A percentile compares a stretch with the other conserved stretches of the same genome.
Evolutionary conservation across 2,329 filamentous ascomycete species (phyloP).

Genomic region (Thielaviopsis populi): DNA sequence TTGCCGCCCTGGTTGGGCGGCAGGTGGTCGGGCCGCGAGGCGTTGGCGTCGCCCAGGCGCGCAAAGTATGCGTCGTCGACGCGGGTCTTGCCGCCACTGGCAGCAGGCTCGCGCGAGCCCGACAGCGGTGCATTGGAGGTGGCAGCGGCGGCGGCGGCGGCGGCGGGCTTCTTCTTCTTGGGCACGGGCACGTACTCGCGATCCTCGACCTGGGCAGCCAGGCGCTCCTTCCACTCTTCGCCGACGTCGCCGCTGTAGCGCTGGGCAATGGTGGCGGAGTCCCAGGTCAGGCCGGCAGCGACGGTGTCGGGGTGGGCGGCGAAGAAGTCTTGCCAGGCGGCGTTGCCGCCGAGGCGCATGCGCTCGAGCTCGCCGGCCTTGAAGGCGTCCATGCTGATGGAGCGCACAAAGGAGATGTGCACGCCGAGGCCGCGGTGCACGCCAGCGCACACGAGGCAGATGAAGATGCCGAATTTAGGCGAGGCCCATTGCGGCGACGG

Average conservation of each 20-base stretch:
- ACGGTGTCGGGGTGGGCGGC: conserved; percentile 53
- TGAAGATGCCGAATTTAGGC: conserved; percentile 96
- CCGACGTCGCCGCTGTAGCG: conserved; percentile 79
- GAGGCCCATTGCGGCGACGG: conserved; percentile 96
- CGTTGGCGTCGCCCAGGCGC: conserved; percentile 68
- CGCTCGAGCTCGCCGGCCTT: conserved; percentile 83
- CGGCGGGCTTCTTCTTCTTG: conserved; percentile 36
- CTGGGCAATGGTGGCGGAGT: conserved; percentile 78
- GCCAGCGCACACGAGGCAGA: conserved; percentile 90
- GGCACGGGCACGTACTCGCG: conserved; percentile 67
- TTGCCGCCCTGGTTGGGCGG: conserved; percentile 87
- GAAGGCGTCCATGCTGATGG: conserved; percentile 97
- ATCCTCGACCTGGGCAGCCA: conserved; percentile 77
- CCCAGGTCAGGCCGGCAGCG: conserved; percentile 57
- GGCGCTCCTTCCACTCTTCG: conserved; percentile 86
- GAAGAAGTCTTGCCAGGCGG: conserved; percentile 76
- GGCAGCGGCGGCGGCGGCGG: conserved; percentile 22
- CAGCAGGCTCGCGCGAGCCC: conserved; percentile 14
- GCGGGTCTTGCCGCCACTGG: conserved; percentile 34
- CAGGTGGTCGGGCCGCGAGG: conserved; percentile 53
- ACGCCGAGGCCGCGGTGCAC: conserved; percentile 90
- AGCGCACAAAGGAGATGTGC: conserved; percentile 95
- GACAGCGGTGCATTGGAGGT: conserved; percentile 21
- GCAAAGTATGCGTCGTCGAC: conserved; percentile 86
- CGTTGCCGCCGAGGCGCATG: conserved; percentile 87